phyloP scores from a whole-genome alignment of 78 protist genomes.

The Tieghemostelium lacteum region DNA sequence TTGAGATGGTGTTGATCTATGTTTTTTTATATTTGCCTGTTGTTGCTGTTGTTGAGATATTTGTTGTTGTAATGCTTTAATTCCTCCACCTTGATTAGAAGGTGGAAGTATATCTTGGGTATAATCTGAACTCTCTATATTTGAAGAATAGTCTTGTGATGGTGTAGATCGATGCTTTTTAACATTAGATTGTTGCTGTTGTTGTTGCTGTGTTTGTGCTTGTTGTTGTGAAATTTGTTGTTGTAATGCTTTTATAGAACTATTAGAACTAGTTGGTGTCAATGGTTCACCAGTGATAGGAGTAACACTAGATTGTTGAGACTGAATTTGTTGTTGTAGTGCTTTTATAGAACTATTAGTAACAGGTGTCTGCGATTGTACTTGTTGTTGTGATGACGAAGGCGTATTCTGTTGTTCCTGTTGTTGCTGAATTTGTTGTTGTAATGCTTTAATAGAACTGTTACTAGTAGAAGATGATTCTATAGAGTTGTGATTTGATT shows the following conservation, averaged over 20 bases:
- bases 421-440: constrained; percentile 22
- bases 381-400: no score
- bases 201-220: neutral
- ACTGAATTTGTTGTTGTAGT: neutral
- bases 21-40: neutral
- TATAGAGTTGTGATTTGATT: no score
- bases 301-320: neutral
- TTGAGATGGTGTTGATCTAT: no score
- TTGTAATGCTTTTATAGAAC: neutral
- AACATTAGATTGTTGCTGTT: neutral
- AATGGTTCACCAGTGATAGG: neutral
- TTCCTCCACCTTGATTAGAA: neutral
- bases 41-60: neutral
- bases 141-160: no score
- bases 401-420: no score
- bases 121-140: no score
- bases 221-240: neutral
- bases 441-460: neutral
- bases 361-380: neutral
- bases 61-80: constrained; percentile 32
- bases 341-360: neutral
- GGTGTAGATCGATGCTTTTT: neutral
- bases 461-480: no score
- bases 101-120: no score
- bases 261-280: neutral